Percentiles rank a stretch among this genome's conserved stretches.
Evolutionary conservation across 2,329 filamentous ascomycete genomes (phyloP).

Genomic region (Rugonectria rugulosa): DNA sequence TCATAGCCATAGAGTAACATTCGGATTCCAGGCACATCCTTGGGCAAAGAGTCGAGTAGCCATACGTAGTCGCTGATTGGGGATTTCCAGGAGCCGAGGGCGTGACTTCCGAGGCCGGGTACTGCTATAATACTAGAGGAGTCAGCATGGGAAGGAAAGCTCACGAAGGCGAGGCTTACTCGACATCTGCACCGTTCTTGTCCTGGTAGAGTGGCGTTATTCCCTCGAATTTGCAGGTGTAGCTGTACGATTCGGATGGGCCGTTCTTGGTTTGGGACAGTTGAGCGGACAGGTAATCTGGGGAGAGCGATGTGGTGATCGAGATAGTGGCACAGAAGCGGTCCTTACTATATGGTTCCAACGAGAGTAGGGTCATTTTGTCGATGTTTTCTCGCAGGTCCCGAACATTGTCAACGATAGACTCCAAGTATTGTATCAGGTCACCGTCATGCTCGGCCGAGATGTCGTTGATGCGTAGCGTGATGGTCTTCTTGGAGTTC

Average conservation of each 20-base stretch:
- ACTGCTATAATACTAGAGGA: slow-evolving; percentile 39
- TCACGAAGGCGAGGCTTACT: slow-evolving; percentile 26
- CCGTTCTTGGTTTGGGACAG: background rate
- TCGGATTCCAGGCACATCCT: slow-evolving; percentile 30
- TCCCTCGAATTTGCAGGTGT: slow-evolving; percentile 28
- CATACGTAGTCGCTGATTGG: slow-evolving; percentile 35
- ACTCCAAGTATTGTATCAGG: background rate
- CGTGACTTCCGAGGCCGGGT: slow-evolving; percentile 39
- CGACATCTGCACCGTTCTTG: slow-evolving; percentile 16
- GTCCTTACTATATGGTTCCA: background rate
- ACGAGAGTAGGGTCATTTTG: background rate
- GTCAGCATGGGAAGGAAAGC: background rate
- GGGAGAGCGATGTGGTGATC: slow-evolving; percentile 6
- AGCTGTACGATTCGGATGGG: slow-evolving; percentile 2
- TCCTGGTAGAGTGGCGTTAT: slow-evolving; percentile 37
- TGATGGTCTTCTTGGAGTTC: background rate
- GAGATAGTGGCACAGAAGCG: slow-evolving; percentile 1
- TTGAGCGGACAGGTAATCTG: slow-evolving; percentile 2
- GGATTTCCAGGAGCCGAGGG: slow-evolving; percentile 41
- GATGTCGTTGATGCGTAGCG: slow-evolving; percentile 8
- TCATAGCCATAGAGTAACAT: slow-evolving; percentile 43
- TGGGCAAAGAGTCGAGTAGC: slow-evolving; percentile 40
- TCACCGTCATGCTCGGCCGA: background rate
- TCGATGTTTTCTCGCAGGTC: background rate
- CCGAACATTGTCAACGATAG: background rate